phyloP scores from a whole-genome alignment of 1,284 basidiomycete genomes.

The Moesziomyces antarcticus region DNA sequence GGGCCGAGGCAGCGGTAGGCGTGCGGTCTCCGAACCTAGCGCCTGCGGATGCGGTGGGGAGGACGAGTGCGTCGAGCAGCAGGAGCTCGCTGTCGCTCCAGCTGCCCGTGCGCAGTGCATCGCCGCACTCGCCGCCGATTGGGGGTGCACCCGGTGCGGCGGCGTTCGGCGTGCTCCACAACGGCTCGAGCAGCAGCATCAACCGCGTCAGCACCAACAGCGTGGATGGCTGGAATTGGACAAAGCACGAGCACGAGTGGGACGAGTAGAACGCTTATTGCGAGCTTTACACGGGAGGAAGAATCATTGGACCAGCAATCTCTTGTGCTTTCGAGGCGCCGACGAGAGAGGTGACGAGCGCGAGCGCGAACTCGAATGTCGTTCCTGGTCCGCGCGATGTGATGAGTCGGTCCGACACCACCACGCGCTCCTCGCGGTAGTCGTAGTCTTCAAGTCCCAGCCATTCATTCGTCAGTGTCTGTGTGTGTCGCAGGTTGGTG shows the following conservation, averaged over 20 bases:
- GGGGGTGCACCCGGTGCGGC: conserved; percentile 16
- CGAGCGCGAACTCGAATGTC: conserved; percentile 79
- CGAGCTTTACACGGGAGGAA: conserved; percentile 7
- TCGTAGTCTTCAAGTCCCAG: conserved; percentile 74
- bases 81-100: conserved; percentile 2
- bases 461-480: no score
- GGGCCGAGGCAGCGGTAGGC: conserved; percentile 28
- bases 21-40: conserved; percentile 3
- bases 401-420: conserved; percentile 77
- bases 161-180: conserved; percentile 27
- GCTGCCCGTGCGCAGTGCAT: neutral
- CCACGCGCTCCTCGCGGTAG: conserved; percentile 82
- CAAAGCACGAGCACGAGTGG: conserved; percentile 3
- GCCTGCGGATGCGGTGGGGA: neutral
- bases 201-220: conserved; percentile 1
- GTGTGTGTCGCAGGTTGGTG: no score
- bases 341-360: conserved; percentile 76
- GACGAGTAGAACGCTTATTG: neutral
- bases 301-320: conserved; percentile 78
- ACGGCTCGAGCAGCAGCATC: neutral
- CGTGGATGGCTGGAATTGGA: conserved; percentile 27
- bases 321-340: conserved; percentile 77
- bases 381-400: conserved; percentile 83
- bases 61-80: conserved; percentile 9
- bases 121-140: conserved; percentile 16